Percentiles rank a stretch among this genome's conserved stretches.
These are phyloP conservation scores for Phaeophleospora eucalypticola DNA, from an alignment of 2,329 filamentous ascomycete species.

Conservation along the genomic window DNA sequence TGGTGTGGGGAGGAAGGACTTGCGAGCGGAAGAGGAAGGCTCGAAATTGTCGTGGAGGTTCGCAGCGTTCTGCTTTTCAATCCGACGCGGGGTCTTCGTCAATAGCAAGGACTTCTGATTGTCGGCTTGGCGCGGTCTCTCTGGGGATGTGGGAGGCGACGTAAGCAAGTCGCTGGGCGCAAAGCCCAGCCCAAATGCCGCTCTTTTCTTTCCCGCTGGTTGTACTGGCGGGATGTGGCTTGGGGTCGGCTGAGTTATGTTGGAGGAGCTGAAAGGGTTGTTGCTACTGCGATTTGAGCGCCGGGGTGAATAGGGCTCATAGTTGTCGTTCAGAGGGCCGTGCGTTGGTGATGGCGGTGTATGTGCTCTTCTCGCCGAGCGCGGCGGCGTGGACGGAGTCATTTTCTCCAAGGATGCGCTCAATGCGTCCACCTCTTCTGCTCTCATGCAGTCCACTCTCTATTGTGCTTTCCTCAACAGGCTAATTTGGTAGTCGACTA, in stretches of 20 bases:
- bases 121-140: conserved; percentile 4
- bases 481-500: too few species aligned
- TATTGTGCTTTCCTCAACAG: background rate
- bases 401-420: background rate
- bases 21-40: conserved; percentile 20
- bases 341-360: conserved; percentile 67
- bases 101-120: background rate
- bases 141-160: background rate
- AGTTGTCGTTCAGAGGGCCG: conserved; percentile 61
- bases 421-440: background rate
- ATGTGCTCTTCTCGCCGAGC: conserved; percentile 10
- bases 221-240: conserved; percentile 16
- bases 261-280: conserved; percentile 45
- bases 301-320: conserved; percentile 62
- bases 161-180: background rate
- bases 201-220: background rate
- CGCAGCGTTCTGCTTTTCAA: conserved; percentile 2
- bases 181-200: background rate
- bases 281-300: conserved; percentile 31
- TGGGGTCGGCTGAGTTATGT: conserved; percentile 24
- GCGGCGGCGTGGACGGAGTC: conserved; percentile 17
- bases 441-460: background rate
- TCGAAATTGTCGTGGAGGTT: conserved; percentile 11
- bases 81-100: conserved; percentile 1
- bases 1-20: conserved; percentile 61